Evolutionary conservation across 2,329 filamentous ascomycete species (phyloP), one percentile per base, ranked within the genome.

Genomic region (Mycocentrospora acerina): DNA sequence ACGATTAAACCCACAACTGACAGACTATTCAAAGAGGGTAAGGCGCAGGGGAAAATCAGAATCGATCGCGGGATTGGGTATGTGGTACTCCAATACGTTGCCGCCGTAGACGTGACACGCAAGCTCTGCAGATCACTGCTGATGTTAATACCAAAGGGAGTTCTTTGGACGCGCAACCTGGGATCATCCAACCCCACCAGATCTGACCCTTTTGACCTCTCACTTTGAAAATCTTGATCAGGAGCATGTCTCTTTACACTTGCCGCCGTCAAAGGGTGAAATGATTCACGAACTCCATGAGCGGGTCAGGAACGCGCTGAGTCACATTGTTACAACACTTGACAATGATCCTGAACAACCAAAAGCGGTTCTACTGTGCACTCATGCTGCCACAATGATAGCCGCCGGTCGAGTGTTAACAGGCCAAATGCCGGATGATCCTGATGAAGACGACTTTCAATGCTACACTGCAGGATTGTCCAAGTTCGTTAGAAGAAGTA

Each of bases 101-200:
- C 12, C n/a, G 3, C 28, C n/a, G 22, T 34, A 8, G 27, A 27
- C 17, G 32, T 15, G n/a, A 16, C 15, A 10, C 14, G 22, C 13
- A 7, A 12, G 4, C 16, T 29, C 18, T 74, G 32, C 81, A 84
- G 53, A 69, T 73, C 39, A 80, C 79, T 10, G 29, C 45, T 48
- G 32, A 47, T 31, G 26, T 27, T 18, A 15, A 7, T 13, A 41
- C 57, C 15, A 83, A 26, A 85, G 88, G 45, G 93, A 98, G 72
- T 97, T 93, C 85, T 97, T 93, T 65, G 93, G 93, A 17, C 77
- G 81, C 32, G 89, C 90, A 12, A 82, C 82, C 43, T 96, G 95
- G 67, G 78, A 86, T 37, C 93, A 97, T 59, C 93, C 93, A 1
- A 76, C 78, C 12, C 89, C 91, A 2, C 88, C 89, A 3, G 69